Conservation (phyloP, 805 yeast species). For the Blastobotrys chiropterorum region DNA sequence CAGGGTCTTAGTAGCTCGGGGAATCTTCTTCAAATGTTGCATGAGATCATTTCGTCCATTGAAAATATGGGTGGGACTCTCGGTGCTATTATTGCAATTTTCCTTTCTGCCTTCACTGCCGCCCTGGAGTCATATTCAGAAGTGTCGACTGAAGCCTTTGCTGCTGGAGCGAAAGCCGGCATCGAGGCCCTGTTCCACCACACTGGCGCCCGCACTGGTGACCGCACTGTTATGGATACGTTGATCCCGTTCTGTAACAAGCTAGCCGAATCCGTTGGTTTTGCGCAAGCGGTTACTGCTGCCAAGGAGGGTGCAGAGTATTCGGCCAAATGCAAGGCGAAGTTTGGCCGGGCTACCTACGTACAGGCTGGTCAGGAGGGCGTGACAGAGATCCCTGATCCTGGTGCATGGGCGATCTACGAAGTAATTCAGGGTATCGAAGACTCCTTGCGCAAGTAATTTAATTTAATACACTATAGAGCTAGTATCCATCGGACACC, state of each 20-base stretch:
- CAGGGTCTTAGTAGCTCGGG: slow-evolving; percentile 21
- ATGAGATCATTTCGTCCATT: slow-evolving; percentile 68
- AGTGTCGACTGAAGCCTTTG: slow-evolving; percentile 17
- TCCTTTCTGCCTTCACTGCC: slow-evolving; percentile 62
- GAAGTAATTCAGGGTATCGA: slow-evolving; percentile 12
- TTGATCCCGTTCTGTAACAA: slow-evolving; percentile 74
- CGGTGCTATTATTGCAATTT: slow-evolving; percentile 85
- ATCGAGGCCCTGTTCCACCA: slow-evolving; percentile 68
- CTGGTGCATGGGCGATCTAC: slow-evolving; percentile 55
- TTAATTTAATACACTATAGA: background rate
- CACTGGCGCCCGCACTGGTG: slow-evolving; percentile 82
- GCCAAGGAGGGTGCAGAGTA: slow-evolving; percentile 68
- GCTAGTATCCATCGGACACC: too few species aligned
- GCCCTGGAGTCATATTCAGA: slow-evolving; percentile 30
- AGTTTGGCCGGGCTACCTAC: slow-evolving; percentile 88
- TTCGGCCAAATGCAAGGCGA: slow-evolving; percentile 68
- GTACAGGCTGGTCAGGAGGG: slow-evolving; percentile 51
- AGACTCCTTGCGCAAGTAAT: background rate
- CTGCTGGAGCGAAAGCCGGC: slow-evolving; percentile 40
- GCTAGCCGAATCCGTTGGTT: slow-evolving; percentile 44
- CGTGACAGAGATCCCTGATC: slow-evolving; percentile 58
- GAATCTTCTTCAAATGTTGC: slow-evolving; percentile 45
- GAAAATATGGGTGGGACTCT: slow-evolving; percentile 96
- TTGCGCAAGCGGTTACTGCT: slow-evolving; percentile 55
- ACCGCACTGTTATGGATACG: slow-evolving; percentile 82